These are phyloP conservation scores for Pittosporum tobira DNA, from an alignment of 129 eudicot species.

Conservation along the genomic window DNA sequence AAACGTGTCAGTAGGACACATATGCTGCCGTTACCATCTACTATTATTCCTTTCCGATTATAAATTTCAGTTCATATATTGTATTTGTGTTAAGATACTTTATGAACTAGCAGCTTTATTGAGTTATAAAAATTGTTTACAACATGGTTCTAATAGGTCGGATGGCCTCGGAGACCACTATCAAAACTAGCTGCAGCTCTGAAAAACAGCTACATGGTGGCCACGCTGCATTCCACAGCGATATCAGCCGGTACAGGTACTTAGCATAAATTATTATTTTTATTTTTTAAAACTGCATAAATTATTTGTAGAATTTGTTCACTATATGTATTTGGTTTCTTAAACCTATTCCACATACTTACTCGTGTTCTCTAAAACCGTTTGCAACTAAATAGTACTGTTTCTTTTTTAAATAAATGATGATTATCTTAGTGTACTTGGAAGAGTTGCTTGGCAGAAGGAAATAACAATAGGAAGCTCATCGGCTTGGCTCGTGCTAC, in stretches of 20 bases:
- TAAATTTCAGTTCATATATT: neutral
- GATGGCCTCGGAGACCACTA: slow-evolving; percentile 96
- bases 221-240: slow-evolving; percentile 65
- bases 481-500: slow-evolving; percentile 99
- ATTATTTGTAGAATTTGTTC: neutral
- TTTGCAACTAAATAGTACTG: slow-evolving; percentile 2
- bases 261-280: too few species aligned
- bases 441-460: slow-evolving; percentile 81
- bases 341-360: neutral
- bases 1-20: neutral
- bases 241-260: slow-evolving; percentile 70
- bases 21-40: neutral
- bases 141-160: slow-evolving; percentile 48
- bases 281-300: too few species aligned
- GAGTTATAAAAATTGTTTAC: neutral
- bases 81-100: neutral
- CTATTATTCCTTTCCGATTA: neutral
- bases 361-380: neutral
- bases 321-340: neutral
- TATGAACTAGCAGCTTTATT: neutral
- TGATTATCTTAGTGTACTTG: slow-evolving; percentile 54
- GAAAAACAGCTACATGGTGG: slow-evolving; percentile 96
- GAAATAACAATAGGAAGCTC: slow-evolving; percentile 51
- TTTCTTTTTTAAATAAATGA: slow-evolving; percentile 23
- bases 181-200: slow-evolving; percentile 86